phyloP scores from a whole-genome alignment of 208 protist genomes.

The Trypanosoma vivax region DNA sequence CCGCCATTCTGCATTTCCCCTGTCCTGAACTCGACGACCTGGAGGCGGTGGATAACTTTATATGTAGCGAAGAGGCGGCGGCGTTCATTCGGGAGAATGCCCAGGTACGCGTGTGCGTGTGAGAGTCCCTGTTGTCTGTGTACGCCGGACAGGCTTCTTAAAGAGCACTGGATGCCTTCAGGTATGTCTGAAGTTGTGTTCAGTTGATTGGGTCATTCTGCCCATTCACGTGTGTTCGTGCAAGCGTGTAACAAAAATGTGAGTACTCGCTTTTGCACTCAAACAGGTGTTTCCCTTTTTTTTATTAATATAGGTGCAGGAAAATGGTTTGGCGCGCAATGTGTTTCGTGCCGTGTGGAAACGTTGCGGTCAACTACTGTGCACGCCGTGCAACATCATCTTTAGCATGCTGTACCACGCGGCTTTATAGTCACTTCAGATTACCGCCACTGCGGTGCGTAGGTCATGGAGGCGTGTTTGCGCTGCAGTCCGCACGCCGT shows the following conservation, averaged over 20 bases:
- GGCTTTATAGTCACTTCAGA: not conserved
- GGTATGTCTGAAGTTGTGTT: too few relatives aligned
- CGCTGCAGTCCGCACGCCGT: constrained; percentile 12
- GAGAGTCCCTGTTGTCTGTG: constrained; percentile 2
- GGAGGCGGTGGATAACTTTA: constrained; percentile 52
- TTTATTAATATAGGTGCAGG: too few relatives aligned
- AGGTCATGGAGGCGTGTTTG: not conserved
- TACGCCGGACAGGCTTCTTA: not conserved
- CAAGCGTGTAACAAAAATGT: too few relatives aligned
- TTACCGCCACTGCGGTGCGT: not conserved
- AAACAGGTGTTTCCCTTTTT: too few relatives aligned
- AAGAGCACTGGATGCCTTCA: too few relatives aligned
- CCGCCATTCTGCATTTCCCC: constrained; percentile 90
- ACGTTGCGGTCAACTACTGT: too few relatives aligned
- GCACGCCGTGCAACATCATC: too few relatives aligned
- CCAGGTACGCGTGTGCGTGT: constrained; percentile 27
- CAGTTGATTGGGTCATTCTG: too few relatives aligned
- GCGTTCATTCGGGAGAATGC: constrained; percentile 67
- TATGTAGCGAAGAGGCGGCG: constrained; percentile 43
- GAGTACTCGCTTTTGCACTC: too few relatives aligned
- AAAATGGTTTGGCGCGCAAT: too few relatives aligned
- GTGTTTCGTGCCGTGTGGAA: too few relatives aligned
- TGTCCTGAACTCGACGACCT: constrained; percentile 90
- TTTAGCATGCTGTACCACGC: not conserved
- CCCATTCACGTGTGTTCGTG: too few relatives aligned